Percentiles rank a stretch among this genome's conserved stretches.
These are phyloP conservation scores for Polygonum aviculare DNA, from an alignment of 148 eudicot genomes.

Conservation along the genomic window DNA sequence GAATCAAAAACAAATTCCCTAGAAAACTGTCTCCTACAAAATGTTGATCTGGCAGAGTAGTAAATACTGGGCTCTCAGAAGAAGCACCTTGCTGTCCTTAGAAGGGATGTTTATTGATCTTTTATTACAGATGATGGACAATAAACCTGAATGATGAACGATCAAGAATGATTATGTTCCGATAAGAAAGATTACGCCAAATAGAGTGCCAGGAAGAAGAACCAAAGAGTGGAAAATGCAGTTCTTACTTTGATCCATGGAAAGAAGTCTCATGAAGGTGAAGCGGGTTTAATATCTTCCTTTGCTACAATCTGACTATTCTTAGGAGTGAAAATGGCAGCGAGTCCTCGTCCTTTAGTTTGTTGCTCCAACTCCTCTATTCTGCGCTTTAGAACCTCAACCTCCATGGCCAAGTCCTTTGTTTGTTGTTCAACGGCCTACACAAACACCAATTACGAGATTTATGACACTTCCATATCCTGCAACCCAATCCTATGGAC, in stretches of 20 bases:
- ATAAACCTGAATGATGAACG: neutral
- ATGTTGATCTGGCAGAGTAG: neutral
- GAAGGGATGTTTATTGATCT: neutral
- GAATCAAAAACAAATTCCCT: neutral
- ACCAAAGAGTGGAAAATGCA: neutral
- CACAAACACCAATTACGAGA: neutral
- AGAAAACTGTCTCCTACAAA: neutral
- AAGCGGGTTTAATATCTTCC: slow-evolving; percentile 20
- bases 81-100: neutral
- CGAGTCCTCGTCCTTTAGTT: slow-evolving; percentile 36
- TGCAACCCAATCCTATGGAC: neutral
- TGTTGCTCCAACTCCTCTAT: slow-evolving; percentile 46
- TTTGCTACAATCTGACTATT: slow-evolving; percentile 13
- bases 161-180: neutral
- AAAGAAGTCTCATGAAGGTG: neutral
- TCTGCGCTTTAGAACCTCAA: slow-evolving; percentile 47
- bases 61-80: neutral
- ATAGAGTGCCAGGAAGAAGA: neutral
- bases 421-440: slow-evolving; percentile 65
- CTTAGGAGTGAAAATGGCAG: slow-evolving; percentile 26
- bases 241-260: neutral
- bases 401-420: slow-evolving; percentile 46
- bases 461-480: neutral
- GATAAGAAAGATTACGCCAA: neutral
- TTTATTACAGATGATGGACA: neutral